These are phyloP conservation scores for Diaporthe ilicicola DNA, from an alignment of 2,329 filamentous ascomycete genomes.

Conservation along the genomic window DNA sequence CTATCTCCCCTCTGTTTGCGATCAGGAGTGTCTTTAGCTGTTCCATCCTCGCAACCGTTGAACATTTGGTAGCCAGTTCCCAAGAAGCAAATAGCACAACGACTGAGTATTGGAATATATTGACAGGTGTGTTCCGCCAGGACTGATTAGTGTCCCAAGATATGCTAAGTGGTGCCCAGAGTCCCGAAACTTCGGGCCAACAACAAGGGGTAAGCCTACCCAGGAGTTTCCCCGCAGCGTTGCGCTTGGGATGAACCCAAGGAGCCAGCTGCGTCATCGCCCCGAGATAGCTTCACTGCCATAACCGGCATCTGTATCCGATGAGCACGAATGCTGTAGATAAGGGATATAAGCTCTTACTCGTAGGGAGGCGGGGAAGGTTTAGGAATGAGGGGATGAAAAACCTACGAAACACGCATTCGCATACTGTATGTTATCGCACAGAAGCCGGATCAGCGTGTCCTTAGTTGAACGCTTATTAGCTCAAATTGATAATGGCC, in stretches of 20 bases:
- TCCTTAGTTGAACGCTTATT: background rate
- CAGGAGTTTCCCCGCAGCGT: slow-evolving; percentile 3
- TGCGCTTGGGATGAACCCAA: background rate
- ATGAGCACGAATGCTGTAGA: background rate
- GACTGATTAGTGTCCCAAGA: background rate
- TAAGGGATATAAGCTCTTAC: background rate
- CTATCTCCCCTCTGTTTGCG: slow-evolving; percentile 69
- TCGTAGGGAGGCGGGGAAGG: background rate
- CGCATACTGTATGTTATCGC: background rate
- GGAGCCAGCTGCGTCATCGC: slow-evolving; percentile 3
- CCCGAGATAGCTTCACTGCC: slow-evolving; percentile 4
- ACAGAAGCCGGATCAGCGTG: background rate
- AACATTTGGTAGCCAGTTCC: background rate
- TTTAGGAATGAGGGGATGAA: background rate
- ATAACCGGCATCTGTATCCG: background rate
- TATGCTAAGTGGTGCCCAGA: background rate
- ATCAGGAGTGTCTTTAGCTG: slow-evolving; percentile 60
- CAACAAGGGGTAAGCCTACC: background rate
- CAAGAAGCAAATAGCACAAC: background rate
- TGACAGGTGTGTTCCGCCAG: background rate
- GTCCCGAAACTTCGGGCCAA: background rate
- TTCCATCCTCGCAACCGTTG: background rate
- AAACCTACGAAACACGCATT: too few species aligned
- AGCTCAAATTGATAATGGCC: background rate
- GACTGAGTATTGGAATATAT: too few species aligned